phyloP scores from a whole-genome alignment of 768 basidiomycete genomes.

The Tulasnella sp. region DNA sequence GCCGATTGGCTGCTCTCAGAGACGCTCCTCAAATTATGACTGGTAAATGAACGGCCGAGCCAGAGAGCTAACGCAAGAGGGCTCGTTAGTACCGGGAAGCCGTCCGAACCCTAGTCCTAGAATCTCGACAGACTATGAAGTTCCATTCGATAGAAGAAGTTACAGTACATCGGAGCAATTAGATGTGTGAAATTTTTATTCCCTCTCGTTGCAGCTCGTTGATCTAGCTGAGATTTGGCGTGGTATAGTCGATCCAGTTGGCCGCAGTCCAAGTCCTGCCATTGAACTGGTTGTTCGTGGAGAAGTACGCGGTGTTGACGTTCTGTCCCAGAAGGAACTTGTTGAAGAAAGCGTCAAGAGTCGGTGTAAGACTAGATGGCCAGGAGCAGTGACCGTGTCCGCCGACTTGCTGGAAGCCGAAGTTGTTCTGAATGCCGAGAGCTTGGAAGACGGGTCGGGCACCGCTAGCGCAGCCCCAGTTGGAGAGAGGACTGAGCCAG shows the following conservation, averaged over 20 bases:
- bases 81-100: neutral
- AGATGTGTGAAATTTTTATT: neutral
- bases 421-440: constrained; percentile 45
- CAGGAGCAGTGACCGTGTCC: constrained; percentile 55
- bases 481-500: constrained; percentile 55
- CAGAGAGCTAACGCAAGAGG: neutral
- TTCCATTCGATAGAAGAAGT: neutral
- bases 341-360: constrained; percentile 54
- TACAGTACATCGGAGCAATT: neutral
- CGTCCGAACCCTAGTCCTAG: neutral
- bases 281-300: constrained; percentile 44
- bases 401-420: constrained; percentile 55
- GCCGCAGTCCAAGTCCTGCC: constrained; percentile 32
- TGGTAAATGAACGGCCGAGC: too few species aligned
- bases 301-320: constrained; percentile 45
- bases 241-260: constrained; percentile 51
- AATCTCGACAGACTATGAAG: neutral
- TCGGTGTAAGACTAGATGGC: constrained; percentile 47
- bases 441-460: constrained; percentile 49
- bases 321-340: constrained; percentile 52
- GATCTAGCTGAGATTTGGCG: constrained; percentile 43
- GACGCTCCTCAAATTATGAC: neutral
- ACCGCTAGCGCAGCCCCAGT: constrained; percentile 52
- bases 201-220: neutral
- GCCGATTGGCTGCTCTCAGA: neutral